Base-by-base conservation (phyloP, 2,329 filamentous ascomycete genomes). In the Trichoderma hamatum region DNA sequence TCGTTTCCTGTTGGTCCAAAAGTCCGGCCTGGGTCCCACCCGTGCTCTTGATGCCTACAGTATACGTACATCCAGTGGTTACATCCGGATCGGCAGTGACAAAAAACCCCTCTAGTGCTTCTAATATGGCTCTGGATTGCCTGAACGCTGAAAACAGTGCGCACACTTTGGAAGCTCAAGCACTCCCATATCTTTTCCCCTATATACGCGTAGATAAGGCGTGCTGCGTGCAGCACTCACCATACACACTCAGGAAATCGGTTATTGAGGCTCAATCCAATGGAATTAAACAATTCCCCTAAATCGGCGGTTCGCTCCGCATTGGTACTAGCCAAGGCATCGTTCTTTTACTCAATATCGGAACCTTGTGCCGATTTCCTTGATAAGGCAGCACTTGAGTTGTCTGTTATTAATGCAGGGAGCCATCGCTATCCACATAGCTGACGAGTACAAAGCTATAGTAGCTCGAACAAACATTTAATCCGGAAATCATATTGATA, bases 301-400 rank as follows among this genome's bases (percentile, higher is more conserved):
- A 34, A 59, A 36, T 59, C 67, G 43, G 67, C 59, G 59, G 60
- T 64, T 69, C 67, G 67, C 36, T 69, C 67, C 67, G 59, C 67
- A 64, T 63, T 59, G 26, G 59, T 51, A 69, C 67, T 69, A 69
- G 67, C 67, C 51, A 26, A 59, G 56, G 46, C 46, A 16, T 55
- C 49, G 34, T n/a, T 24, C 66, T 60, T 24, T 43, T n/a, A 30
- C 34, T 65, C 51, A 34, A 34, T 62, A 58, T 61, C 34, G 46
- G 28, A 52, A 34, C 54, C 24, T 66, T 43, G 61, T 66, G 61
- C 68, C 52, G 21, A 26, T 65, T 54, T 69, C 21, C 36, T 49
- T 46, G 36, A 46, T 54, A 68, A 51, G 58, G 28, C 28, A 43
- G 9, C 34, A 36, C 13, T 39, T 24, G 3, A 13, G 63, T 19